Conservation (phyloP, 805 yeast genomes). For the Nakazawaea laoshanensis region DNA sequence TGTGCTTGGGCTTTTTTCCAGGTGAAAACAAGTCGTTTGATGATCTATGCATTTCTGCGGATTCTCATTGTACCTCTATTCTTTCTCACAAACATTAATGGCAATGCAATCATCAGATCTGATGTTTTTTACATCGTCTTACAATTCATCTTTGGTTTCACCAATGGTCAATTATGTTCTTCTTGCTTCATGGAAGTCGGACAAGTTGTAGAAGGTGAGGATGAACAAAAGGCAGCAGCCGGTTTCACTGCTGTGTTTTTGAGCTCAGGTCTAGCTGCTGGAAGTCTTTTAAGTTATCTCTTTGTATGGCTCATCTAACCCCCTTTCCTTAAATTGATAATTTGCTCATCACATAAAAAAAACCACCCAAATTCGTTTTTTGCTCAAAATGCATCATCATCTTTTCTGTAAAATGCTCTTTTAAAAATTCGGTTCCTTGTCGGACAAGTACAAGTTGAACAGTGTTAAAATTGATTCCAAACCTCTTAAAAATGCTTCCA, state of each 20-base stretch:
- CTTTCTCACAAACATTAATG: slow-evolving; percentile 51
- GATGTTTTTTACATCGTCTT: slow-evolving; percentile 61
- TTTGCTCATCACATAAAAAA: too few species aligned
- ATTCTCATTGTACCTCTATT: slow-evolving; percentile 62
- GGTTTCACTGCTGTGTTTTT: slow-evolving; percentile 82
- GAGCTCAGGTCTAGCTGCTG: slow-evolving; percentile 69
- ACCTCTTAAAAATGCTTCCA: too few species aligned
- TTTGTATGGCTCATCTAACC: slow-evolving; percentile 35
- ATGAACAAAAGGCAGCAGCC: slow-evolving; percentile 86
- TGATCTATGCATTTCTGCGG: slow-evolving; percentile 54
- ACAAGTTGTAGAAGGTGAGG: slow-evolving; percentile 45
- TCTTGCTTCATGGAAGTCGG: slow-evolving; percentile 75
- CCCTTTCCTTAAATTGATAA: too few species aligned
- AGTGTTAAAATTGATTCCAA: too few species aligned
- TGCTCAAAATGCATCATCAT: too few species aligned
- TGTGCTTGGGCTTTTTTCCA: slow-evolving; percentile 44
- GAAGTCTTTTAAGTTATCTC: slow-evolving; percentile 68
- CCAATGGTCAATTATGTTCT: slow-evolving; percentile 82
- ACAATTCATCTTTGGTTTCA: slow-evolving; percentile 75
- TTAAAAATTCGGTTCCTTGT: too few species aligned
- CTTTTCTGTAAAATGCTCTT: too few species aligned
- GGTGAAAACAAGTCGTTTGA: slow-evolving; percentile 30
- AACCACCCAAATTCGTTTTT: too few species aligned
- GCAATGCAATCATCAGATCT: slow-evolving; percentile 33
- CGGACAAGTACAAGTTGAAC: too few species aligned